Evolutionary conservation across 1,139 yeast species (phyloP), one percentile per base, ranked within the genome.

Genomic region (Suhomyces wounanorum): DNA sequence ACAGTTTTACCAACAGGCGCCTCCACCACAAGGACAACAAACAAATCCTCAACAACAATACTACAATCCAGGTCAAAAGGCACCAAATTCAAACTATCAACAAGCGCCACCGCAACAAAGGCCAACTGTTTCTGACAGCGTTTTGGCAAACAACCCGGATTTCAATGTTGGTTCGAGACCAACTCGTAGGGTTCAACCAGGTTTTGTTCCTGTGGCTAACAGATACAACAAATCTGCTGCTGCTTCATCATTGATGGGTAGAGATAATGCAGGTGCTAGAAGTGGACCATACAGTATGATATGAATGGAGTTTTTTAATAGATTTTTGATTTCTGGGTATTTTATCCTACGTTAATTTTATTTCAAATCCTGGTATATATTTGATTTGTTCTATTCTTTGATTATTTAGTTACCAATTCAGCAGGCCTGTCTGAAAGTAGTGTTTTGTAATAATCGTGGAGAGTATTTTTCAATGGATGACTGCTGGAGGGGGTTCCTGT

Each of bases 131-230:
- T 78, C 85, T 1, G 84, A 80, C 48, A 71, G 69, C 51, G 75
- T 77, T 11, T 67, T 82, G 57, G 74, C 75, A 42, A 73, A 71
- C 53, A 82, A 81, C 58, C 86, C 86, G 8, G 85, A 82, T 58
- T 80, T 82, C 33, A 55, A 52, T 8, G 18, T 55, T 26, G 47
- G 48, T 13, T 33, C 47, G 1, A 49, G 42, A 10, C 56, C 54
- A 3, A 49, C 46, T 21, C 48, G 56, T 8, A 53, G 45, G 38
- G 51, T 54, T 9, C 53, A 52, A n/a, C 52, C 50, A 6, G 56
- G 56, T 1, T 55, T 55, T 33, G 52, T 53, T 17, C 58, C 58
- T 5, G 58, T 52, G n/a, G 53, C 55, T 17, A 46, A 47, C 43
- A 47, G 58, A 28, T 28, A 43, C 21, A 55, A 51, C 36, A 53